These are phyloP conservation scores for Fusarium multiceps DNA, from an alignment of 2,329 filamentous ascomycete species.

Conservation along the genomic window DNA sequence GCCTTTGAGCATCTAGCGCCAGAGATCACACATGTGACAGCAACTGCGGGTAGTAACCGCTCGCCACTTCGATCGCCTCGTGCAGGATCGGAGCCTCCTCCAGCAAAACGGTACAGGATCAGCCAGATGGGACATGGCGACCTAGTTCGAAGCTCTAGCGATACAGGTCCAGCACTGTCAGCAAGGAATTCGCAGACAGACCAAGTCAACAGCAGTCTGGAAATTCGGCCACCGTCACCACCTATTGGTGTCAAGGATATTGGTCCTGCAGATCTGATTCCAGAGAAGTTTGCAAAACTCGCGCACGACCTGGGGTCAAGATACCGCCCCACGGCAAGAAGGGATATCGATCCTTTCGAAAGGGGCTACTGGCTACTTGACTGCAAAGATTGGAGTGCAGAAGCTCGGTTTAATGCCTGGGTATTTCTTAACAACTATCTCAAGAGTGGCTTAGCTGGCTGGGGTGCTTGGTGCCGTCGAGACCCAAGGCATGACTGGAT, in stretches of 20 bases:
- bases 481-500: conserved; percentile 58
- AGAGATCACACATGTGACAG: conserved; percentile 51
- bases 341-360: conserved; percentile 66
- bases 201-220: conserved; percentile 51
- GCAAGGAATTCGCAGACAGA: conserved; percentile 23
- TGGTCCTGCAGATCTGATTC: conserved; percentile 63
- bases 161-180: conserved; percentile 40
- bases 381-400: conserved; percentile 63
- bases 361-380: conserved; percentile 82
- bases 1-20: conserved; percentile 23
- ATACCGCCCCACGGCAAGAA: conserved; percentile 60
- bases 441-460: conserved; percentile 68
- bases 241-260: conserved; percentile 60
- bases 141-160: conserved; percentile 48
- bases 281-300: conserved; percentile 62
- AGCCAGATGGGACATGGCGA: conserved; percentile 25
- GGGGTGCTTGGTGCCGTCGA: conserved; percentile 71
- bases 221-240: conserved; percentile 67
- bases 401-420: conserved; percentile 68
- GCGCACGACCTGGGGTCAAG: conserved; percentile 63
- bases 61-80: conserved; percentile 34
- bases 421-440: conserved; percentile 70
- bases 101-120: conserved; percentile 45
- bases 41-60: conserved; percentile 42
- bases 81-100: conserved; percentile 49